These are phyloP conservation scores for Tetrahymena borealis DNA, from an alignment of 73 alveolate species.

Conservation along the genomic window DNA sequence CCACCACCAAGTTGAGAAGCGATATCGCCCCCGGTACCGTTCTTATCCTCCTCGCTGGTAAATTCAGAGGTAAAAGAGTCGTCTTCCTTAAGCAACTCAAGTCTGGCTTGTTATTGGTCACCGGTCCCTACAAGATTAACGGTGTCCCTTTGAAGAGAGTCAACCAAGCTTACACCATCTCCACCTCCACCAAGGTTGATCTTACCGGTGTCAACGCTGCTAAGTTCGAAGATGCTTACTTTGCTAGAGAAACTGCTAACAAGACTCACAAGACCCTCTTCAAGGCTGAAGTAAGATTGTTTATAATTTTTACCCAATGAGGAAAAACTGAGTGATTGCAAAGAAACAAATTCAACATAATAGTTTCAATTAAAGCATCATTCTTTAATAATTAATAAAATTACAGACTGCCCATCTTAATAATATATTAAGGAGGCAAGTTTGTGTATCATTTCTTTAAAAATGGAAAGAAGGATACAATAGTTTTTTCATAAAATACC, in stretches of 20 bases:
- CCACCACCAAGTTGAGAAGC: slow-evolving; percentile 67
- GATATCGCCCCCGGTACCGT: slow-evolving; percentile 78
- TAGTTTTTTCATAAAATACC: not conserved
- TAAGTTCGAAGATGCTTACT: slow-evolving; percentile 40
- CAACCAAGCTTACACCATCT: slow-evolving; percentile 71
- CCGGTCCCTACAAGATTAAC: slow-evolving; percentile 94
- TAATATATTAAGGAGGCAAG: not conserved
- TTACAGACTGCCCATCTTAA: not conserved
- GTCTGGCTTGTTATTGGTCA: slow-evolving; percentile 83
- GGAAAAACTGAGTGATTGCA: not conserved
- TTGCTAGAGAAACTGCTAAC: slow-evolving; percentile 28
- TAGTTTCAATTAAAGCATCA: not conserved
- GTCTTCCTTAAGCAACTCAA: slow-evolving; percentile 86
- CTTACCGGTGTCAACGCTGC: slow-evolving; percentile 54
- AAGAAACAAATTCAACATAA: not conserved
- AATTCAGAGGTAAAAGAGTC: slow-evolving; percentile 93
- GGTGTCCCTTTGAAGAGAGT: slow-evolving; percentile 94
- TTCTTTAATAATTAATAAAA: not conserved
- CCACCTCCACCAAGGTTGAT: slow-evolving; percentile 78
- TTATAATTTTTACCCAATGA: not conserved
- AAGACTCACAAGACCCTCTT: not conserved
- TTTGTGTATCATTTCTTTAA: not conserved
- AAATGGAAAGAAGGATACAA: not conserved
- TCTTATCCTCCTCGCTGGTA: slow-evolving; percentile 79
- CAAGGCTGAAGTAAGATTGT: slow-evolving; percentile 1